Percentiles rank a stretch among this genome's conserved stretches.
Evolutionary conservation across 805 yeast genomes (phyloP).

Genomic region (Danielia oregonensis): DNA sequence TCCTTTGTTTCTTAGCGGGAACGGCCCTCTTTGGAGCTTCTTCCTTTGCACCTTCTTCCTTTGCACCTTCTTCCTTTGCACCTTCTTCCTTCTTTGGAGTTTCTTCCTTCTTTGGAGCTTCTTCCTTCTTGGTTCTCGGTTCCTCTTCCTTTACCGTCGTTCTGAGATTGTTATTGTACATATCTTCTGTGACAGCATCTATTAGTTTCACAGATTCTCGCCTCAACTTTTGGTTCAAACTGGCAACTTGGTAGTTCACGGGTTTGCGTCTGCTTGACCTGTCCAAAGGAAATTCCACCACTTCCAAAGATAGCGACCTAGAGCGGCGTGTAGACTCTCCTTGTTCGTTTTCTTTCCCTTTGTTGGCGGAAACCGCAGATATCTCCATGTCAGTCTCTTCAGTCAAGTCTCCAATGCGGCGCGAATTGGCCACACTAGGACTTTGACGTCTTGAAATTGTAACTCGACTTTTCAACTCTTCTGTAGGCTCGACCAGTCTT

Average conservation of each 20-base stretch:
- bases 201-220: background rate
- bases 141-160: background rate
- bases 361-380: too few species aligned
- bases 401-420: too few species aligned
- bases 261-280: background rate
- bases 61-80: too few species aligned
- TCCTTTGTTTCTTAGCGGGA: conserved; percentile 9
- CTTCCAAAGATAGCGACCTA: too few species aligned
- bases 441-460: background rate
- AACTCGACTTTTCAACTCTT: too few species aligned
- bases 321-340: too few species aligned
- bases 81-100: too few species aligned
- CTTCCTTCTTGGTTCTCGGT: background rate
- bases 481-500: too few species aligned
- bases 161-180: conserved; percentile 1
- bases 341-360: background rate
- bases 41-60: too few species aligned
- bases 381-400: too few species aligned
- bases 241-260: background rate
- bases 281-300: background rate
- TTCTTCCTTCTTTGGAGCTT: too few species aligned
- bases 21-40: too few species aligned
- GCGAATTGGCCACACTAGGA: background rate
- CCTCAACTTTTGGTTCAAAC: background rate
- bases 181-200: conserved; percentile 1